Evolutionary conservation across 495 filamentous ascomycete species (phyloP), one percentile per base, ranked within the genome.

Genomic region (Penicillium cosmopolitanum): DNA sequence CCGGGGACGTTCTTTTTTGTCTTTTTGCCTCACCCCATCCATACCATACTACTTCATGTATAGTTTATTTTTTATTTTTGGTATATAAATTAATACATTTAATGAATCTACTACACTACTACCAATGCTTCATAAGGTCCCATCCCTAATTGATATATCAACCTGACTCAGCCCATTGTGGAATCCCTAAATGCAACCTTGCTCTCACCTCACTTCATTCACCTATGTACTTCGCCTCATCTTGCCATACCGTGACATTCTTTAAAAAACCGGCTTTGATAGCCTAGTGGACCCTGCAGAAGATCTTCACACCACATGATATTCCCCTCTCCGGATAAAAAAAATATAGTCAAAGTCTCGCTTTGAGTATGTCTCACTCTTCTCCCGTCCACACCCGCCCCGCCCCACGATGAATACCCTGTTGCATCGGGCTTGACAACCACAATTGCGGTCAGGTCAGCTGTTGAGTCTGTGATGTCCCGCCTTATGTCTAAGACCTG

Each of bases 1-100:
- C 75, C 76, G 75, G 71, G 69, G 64, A 69, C 69, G 69, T 33
- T 50, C 7, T 64, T 67, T 67, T 71, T 71, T 55, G 50, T 9
- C 0, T 54, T n/a, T 54, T 7, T 23, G 25, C 25, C 16, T 8
- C 28, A 28, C 8, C 36, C n/a, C n/a, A n/a, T 53, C 9, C 7
- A 43, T 28, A 18, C 18, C 50, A 33, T 48, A 19, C 4, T 31
- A 23, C 2, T 4, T 43, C 33, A 23, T 23, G 23, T 23, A 23
- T 3, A 4, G 23, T 23, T n/a, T 25, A 28, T 18, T 40, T 21
- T 21, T 21, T 21, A 21, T 21, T 21, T 21, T 21, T 21, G n/a
- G n/a, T n/a, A n/a, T n/a, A n/a, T n/a, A n/a, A n/a, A n/a, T n/a
- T n/a, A n/a, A n/a, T n/a, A 21, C 1, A 21, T 21, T 21, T 21